phyloP scores from a whole-genome alignment of 2,329 filamentous ascomycete genomes.

The Ophiostoma piceae region DNA sequence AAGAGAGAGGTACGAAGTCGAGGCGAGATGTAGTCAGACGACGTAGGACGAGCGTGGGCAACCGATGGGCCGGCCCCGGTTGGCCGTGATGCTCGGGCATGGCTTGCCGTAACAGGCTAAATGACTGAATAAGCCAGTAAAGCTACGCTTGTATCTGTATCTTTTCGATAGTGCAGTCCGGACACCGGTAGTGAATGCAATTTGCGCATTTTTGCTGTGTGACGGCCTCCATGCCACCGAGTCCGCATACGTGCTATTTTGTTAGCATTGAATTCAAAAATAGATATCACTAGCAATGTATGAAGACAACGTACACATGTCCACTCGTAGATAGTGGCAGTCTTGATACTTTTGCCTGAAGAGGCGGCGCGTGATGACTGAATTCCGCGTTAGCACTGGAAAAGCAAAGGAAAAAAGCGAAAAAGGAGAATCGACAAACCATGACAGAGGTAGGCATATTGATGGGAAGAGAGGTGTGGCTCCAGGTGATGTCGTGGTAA shows the following conservation, averaged over 20 bases:
- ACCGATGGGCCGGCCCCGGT: slow-evolving; percentile 3
- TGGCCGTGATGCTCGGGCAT: neutral
- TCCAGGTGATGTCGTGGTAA: neutral
- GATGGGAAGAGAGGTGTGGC: neutral
- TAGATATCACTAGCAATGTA: neutral
- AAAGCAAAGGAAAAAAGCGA: neutral
- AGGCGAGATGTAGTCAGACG: neutral
- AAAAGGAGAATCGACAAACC: neutral
- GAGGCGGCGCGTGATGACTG: neutral
- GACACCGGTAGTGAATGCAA: slow-evolving; percentile 10
- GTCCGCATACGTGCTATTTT: neutral
- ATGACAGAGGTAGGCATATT: neutral
- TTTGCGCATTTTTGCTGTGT: slow-evolving; percentile 14
- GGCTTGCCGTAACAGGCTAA: too few relatives aligned
- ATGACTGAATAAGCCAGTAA: neutral
- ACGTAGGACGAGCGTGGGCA: neutral
- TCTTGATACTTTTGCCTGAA: neutral
- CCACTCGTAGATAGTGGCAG: slow-evolving; percentile 2
- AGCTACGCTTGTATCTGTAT: neutral
- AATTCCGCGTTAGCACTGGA: neutral
- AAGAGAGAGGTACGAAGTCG: neutral
- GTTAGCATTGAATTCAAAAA: neutral
- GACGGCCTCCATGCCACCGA: slow-evolving; percentile 1
- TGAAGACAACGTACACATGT: slow-evolving; percentile 5
- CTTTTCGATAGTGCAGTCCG: slow-evolving; percentile 12